These are phyloP conservation scores for Haplosporangium gracile DNA, from an alignment of 192 early-diverging fungal genomes.

Conservation along the genomic window DNA sequence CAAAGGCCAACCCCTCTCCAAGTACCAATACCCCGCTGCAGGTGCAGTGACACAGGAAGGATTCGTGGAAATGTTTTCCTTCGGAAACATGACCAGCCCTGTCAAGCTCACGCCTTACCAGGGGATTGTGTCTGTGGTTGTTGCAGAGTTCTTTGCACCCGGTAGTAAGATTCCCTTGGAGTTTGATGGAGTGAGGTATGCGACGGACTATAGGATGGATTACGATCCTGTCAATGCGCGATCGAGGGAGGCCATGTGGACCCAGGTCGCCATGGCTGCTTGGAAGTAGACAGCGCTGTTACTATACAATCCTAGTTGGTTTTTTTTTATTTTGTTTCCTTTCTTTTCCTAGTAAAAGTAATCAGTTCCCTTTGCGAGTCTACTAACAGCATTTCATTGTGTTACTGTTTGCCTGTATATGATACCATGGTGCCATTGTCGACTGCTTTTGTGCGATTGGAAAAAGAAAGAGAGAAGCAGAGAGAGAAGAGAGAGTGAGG, in stretches of 20 bases:
- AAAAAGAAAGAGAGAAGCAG: too few species aligned
- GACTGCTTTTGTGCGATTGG: too few species aligned
- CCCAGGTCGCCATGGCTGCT: conserved; percentile 2
- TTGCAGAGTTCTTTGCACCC: conserved; percentile 8
- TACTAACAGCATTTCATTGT: too few species aligned
- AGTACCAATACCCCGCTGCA: not conserved
- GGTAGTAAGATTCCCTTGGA: conserved; percentile 13
- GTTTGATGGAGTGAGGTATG: conserved; percentile 2
- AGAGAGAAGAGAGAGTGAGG: too few species aligned
- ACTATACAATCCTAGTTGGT: not conserved
- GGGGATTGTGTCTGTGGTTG: not conserved
- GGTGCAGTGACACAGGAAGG: not conserved
- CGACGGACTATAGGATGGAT: conserved; percentile 6
- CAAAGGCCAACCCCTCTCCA: conserved; percentile 3
- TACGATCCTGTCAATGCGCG: conserved; percentile 11
- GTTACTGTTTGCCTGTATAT: too few species aligned
- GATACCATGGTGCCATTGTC: too few species aligned
- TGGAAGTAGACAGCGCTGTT: not conserved
- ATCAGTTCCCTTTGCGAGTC: too few species aligned
- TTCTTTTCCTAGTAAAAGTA: too few species aligned
- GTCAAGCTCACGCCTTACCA: conserved; percentile 8
- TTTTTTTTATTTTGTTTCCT: not conserved
- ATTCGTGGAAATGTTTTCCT: not conserved
- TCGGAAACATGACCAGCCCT: conserved; percentile 8
- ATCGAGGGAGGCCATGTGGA: conserved; percentile 10